A percentile compares a stretch with the other conserved stretches of the same genome.
Evolutionary conservation across 345 rosid genomes (phyloP).

Genomic region (Corchorus olitorius): DNA sequence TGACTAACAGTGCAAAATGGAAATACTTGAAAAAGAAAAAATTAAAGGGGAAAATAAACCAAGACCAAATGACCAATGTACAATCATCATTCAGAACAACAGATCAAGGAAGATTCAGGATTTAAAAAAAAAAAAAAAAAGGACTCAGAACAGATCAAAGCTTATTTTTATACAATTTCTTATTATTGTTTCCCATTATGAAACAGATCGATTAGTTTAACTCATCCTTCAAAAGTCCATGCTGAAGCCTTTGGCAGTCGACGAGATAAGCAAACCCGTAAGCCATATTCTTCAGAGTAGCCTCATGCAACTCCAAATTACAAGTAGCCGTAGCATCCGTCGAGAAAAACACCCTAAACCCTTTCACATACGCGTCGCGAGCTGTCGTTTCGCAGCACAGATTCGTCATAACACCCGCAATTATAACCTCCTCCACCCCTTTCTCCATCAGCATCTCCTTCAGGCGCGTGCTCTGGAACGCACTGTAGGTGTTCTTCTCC

Average conservation of each 20-base stretch:
- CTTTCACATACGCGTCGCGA: conserved; percentile 71
- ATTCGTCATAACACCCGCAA: conserved; percentile 77
- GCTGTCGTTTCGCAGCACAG: conserved; percentile 91
- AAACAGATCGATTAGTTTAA: background rate
- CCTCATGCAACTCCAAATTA: conserved; percentile 56
- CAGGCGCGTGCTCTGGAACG: conserved; percentile 53
- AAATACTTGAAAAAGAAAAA: too few species aligned
- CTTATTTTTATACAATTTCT: background rate
- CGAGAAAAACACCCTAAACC: conserved; percentile 76
- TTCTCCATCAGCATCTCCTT: conserved; percentile 51
- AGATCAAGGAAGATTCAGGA: too few species aligned
- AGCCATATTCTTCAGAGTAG: conserved; percentile 66
- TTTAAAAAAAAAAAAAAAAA: too few species aligned
- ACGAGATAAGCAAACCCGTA: conserved; percentile 77
- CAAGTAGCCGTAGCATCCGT: conserved; percentile 74
- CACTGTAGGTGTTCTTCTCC: conserved; percentile 78
- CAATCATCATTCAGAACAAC: too few species aligned
- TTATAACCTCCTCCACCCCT: conserved; percentile 75
- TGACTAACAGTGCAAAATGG: too few species aligned
- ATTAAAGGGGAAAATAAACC: too few species aligned
- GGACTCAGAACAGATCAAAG: too few species aligned
- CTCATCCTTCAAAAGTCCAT: background rate
- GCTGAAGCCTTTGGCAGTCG: conserved; percentile 44
- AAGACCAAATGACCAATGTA: too few species aligned
- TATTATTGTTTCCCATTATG: background rate